phyloP scores from a whole-genome alignment of 2,329 filamentous ascomycete genomes.

The Botrytis medusae region DNA sequence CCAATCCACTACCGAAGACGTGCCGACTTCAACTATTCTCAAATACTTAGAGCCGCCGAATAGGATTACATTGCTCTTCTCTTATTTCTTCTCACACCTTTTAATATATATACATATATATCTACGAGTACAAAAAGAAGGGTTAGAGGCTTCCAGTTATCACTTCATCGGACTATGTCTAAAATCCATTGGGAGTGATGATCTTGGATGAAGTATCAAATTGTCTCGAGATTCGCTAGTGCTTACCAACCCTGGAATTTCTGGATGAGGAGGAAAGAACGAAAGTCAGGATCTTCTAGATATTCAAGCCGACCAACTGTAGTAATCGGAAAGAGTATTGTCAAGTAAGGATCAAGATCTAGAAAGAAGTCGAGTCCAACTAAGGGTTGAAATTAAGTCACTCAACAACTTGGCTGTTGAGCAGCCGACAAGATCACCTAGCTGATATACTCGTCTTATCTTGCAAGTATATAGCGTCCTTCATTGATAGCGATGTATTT shows the following conservation, averaged over 20 bases:
- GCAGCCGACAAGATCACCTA: not conserved
- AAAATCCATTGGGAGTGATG: not conserved
- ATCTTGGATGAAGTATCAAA: not conserved
- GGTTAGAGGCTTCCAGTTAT: not conserved
- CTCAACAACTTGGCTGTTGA: not conserved
- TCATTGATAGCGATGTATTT: not conserved
- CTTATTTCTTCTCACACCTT: not conserved
- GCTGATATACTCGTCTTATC: not conserved
- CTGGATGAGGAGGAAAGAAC: not conserved
- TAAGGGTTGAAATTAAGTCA: not conserved
- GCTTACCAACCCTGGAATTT: not conserved
- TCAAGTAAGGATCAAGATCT: not conserved
- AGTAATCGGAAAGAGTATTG: not conserved
- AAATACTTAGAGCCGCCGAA: not conserved
- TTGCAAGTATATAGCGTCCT: not conserved
- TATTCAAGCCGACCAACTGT: not conserved
- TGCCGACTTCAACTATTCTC: not conserved
- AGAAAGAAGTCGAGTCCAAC: not conserved
- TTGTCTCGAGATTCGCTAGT: not conserved
- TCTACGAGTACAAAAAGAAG: not conserved
- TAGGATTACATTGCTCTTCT: not conserved
- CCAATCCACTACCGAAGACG: not conserved
- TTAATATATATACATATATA: not conserved
- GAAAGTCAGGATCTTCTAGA: not conserved
- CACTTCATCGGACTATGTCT: not conserved